Base-by-base conservation (phyloP, 345 rosid species). In the Gossypium longicalyx region DNA sequence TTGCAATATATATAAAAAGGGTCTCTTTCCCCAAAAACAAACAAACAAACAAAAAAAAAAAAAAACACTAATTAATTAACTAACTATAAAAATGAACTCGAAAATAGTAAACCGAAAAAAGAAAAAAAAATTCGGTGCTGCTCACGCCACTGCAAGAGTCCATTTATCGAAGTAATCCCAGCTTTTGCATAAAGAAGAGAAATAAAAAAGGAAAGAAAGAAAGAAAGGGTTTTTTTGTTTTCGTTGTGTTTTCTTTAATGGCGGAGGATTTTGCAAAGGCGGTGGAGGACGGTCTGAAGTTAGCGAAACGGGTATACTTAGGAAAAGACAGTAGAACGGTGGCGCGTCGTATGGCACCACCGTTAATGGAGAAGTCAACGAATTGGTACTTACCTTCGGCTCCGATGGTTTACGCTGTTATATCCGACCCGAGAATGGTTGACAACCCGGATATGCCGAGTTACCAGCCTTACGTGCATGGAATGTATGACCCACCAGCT, bases 381-480 rank as follows among this genome's bases (percentile, higher is more conserved):
- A 78, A 76, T 63, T 51, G 51, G 19, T 82, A 77, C 78, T 82
- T 92, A 4, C 98, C 98, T 0, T 80, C 86, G 41, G 84, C 97
- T 4, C 98, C 98, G 5, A 93, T 91, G 94, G 90, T 87, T 0
- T 94, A 94, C 80, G 97, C 98, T 0, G 91, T 92, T 49, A 89
- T 94, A 56, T 61, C 82, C 49, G 89, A 94, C 79, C 98, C 98
- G 51, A 85, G 83, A 60, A 83, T 91, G 10, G 98, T 92, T 12
- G 98, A 94, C 70, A 92, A 94, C 76, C 98, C 98, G 7, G 97
- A 92, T 69, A 80, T 94, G 23, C 94, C 98, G 13, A 92, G 98
- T 82, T 94, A 94, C 80, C 98, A 94, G 89, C 98, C 98, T 15
- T 87, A 94, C 83, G 98, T 94, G 73, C 84, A 94, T 82, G 98